Evolutionary conservation across 192 early-diverging fungal species (phyloP), one percentile per base, ranked within the genome.

Genomic region (Backusella australiensis): DNA sequence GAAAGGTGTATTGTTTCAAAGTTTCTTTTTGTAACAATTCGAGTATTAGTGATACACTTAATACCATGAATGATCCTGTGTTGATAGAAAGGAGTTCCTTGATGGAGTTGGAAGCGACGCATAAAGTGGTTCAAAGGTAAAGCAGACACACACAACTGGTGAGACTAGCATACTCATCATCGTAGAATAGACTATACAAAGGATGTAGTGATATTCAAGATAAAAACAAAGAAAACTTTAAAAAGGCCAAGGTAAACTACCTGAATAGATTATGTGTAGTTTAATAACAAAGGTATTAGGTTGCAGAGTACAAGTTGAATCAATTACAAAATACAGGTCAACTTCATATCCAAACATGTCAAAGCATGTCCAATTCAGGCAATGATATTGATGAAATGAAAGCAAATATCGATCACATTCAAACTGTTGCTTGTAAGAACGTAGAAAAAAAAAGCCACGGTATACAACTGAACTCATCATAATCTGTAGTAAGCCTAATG

Each of bases 401-500:
- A 15, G 21, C 23, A 12, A 34, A 74, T 6, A 19, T 79, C 6
- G 19, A 49, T 23, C 6, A 59, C 14, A 36, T 79, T 15, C 67
- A 74, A n/a, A 34, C 34, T 0, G 15, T 38, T 46, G 73, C 78
- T 26, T 35, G 78, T 79, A 71, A 67, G 56, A n/a, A 38, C 14
- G 6, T 21, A 65, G 23, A 65, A 11, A n/a, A n/a, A 34, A 1
- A 11, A 34, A n/a, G 5, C 12, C 3, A 73, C 8, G 6, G 6
- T 7, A 8, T 38, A 29, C 15, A 21, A 1, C 21, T n/a, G 41
- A 56, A 36, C 59, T 73, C 21, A 36, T 46, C 29, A 63, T 69
- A 6, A 17, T 32, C 42, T 36, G 14, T 34, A 82, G 80, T n/a
- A 15, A 44, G 66, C n/a, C 26, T 82, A n/a, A 78, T 72, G 34